A percentile compares a stretch with the other conserved stretches of the same genome.
phyloP scores from a whole-genome alignment of 495 filamentous ascomycete genomes.

The Talaromyces ruber region DNA sequence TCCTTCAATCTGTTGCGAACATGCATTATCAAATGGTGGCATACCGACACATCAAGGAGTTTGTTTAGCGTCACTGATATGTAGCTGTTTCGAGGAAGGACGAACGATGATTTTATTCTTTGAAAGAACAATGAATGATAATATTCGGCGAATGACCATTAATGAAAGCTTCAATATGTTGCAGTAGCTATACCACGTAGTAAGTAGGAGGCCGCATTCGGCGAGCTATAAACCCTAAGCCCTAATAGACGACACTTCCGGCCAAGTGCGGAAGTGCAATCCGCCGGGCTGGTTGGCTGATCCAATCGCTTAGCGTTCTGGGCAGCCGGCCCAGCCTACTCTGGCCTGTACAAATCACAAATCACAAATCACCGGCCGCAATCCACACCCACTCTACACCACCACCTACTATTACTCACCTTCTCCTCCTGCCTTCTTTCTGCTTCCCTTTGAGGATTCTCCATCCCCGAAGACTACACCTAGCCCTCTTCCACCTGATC shows the following conservation, averaged over 20 bases:
- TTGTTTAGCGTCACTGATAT: not conserved
- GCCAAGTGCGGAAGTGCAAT: conserved; percentile 4
- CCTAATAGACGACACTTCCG: conserved; percentile 2
- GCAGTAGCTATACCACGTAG: too few relatives aligned
- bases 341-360: conserved; percentile 4
- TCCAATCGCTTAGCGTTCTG: conserved; percentile 8
- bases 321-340: not conserved
- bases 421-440: conserved; percentile 1
- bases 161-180: not conserved
- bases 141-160: too few relatives aligned
- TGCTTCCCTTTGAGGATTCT: conserved; percentile 6
- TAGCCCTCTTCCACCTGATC: not conserved
- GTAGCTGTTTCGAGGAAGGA: not conserved
- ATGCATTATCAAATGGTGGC: not conserved
- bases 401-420: not conserved
- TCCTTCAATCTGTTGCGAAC: not conserved
- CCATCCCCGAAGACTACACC: conserved; percentile 1
- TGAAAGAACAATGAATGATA: not conserved
- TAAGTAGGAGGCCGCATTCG: not conserved
- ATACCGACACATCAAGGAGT: not conserved
- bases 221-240: not conserved
- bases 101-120: not conserved
- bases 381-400: not conserved
- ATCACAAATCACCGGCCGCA: not conserved
- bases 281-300: conserved; percentile 5